These are phyloP conservation scores for Lipomyces yamanashiensis DNA, from an alignment of 805 yeast genomes.

Conservation along the genomic window DNA sequence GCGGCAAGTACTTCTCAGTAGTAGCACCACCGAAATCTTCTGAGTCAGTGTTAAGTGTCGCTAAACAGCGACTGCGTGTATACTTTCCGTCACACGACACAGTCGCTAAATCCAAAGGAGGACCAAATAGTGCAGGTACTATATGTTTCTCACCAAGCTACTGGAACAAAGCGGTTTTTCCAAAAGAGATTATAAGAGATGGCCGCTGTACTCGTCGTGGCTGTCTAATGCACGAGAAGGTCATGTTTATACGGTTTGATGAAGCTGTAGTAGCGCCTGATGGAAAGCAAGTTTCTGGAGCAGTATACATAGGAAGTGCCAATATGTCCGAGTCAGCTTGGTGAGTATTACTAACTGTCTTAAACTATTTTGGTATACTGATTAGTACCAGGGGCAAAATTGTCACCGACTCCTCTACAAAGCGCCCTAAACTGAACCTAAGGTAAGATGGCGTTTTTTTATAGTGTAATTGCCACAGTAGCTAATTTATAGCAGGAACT, in stretches of 20 bases:
- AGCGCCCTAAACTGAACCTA: conserved; percentile 18
- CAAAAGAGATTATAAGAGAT: conserved; percentile 30
- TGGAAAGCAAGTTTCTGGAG: conserved; percentile 12
- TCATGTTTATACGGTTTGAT: conserved; percentile 32
- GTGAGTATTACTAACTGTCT: conserved; percentile 4
- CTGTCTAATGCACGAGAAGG: conserved; percentile 35
- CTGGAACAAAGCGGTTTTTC: conserved; percentile 32
- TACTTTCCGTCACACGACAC: conserved; percentile 37
- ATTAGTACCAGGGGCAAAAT: conserved; percentile 30
- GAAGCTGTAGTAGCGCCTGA: conserved; percentile 1
- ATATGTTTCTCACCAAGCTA: conserved; percentile 25
- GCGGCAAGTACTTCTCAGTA: conserved; percentile 20
- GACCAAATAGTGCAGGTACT: conserved; percentile 29
- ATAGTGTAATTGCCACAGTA: not conserved
- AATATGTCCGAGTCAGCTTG: conserved; percentile 38
- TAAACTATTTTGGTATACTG: not conserved
- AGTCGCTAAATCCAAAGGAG: conserved; percentile 27
- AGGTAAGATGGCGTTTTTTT: conserved; percentile 4
- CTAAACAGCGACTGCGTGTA: conserved; percentile 23
- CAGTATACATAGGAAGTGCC: conserved; percentile 35
- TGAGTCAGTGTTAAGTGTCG: not conserved
- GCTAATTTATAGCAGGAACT: conserved; percentile 20
- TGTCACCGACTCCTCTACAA: conserved; percentile 19
- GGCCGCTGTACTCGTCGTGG: conserved; percentile 27
- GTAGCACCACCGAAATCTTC: not conserved